Percentiles rank a stretch among this genome's conserved stretches.
Conservation (phyloP, 352 stramenopile genomes). For the Albugo laibachii region DNA sequence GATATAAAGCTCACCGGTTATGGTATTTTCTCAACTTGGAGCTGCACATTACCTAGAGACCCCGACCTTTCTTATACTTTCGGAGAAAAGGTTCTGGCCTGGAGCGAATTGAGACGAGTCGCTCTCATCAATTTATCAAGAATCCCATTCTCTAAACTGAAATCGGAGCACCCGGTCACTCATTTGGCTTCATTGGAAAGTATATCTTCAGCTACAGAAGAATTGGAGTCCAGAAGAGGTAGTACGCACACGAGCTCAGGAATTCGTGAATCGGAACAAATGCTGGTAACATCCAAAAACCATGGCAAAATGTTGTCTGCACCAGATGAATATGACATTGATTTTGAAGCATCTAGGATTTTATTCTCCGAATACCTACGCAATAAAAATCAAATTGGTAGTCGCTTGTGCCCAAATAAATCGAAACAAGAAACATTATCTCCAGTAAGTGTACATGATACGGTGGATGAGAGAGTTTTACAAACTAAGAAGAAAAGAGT, state of each 20-base stretch:
- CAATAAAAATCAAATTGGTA: conserved; percentile 1
- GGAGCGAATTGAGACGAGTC: conserved; percentile 46
- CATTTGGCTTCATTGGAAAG: too few relatives aligned
- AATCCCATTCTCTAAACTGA: too few relatives aligned
- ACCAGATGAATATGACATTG: conserved; percentile 47
- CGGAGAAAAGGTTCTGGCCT: conserved; percentile 35
- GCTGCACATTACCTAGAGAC: conserved; percentile 75
- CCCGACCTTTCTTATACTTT: conserved; percentile 31
- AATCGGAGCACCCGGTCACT: too few relatives aligned
- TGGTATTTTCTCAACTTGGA: conserved; percentile 83
- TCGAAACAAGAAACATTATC: neutral
- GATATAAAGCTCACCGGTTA: conserved; percentile 74
- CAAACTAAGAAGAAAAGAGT: neutral
- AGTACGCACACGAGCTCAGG: too few relatives aligned
- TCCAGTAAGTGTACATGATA: neutral
- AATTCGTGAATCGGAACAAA: too few relatives aligned
- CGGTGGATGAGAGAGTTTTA: neutral
- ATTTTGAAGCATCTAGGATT: conserved; percentile 66
- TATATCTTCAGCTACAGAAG: too few relatives aligned
- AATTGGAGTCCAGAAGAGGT: too few relatives aligned
- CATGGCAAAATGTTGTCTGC: too few relatives aligned
- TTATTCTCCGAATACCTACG: conserved; percentile 74
- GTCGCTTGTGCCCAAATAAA: conserved; percentile 2
- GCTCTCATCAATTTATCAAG: conserved; percentile 10
- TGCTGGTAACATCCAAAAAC: too few relatives aligned